Conservation (phyloP, 305 asterid species). For the Solanum aculeatissimum region DNA sequence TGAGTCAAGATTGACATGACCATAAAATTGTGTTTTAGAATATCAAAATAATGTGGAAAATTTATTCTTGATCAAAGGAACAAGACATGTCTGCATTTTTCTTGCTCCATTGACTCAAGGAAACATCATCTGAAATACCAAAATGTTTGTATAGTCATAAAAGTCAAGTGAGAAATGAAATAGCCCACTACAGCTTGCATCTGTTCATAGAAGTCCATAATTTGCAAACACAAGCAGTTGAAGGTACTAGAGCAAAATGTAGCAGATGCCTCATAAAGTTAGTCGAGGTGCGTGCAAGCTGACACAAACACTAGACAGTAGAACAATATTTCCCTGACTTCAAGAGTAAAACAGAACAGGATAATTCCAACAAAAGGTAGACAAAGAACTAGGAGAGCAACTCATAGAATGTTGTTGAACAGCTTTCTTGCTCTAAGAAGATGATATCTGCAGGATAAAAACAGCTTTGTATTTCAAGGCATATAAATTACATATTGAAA, state of each 20-base stretch:
- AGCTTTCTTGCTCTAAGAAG: neutral
- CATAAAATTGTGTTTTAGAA: neutral
- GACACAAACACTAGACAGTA: neutral
- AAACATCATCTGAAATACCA: neutral
- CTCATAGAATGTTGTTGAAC: neutral
- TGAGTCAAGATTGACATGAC: too few relatives aligned
- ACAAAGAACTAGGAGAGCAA: neutral
- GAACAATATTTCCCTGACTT: neutral
- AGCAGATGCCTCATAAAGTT: neutral
- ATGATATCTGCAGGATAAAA: neutral
- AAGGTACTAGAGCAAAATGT: neutral
- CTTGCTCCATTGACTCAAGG: neutral
- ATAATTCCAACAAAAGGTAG: neutral
- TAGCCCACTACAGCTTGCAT: neutral
- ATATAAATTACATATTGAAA: neutral
- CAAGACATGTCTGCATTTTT: neutral
- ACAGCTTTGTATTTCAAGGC: neutral
- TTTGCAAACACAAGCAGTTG: neutral
- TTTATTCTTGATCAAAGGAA: neutral
- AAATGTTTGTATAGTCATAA: neutral
- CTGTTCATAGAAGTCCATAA: neutral
- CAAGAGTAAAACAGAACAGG: neutral
- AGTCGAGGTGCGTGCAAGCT: neutral
- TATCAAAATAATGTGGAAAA: neutral
- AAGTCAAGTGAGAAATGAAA: neutral